Evolutionary conservation across 2,329 filamentous ascomycete species (phyloP).

Genomic region (Nemania serpens): DNA sequence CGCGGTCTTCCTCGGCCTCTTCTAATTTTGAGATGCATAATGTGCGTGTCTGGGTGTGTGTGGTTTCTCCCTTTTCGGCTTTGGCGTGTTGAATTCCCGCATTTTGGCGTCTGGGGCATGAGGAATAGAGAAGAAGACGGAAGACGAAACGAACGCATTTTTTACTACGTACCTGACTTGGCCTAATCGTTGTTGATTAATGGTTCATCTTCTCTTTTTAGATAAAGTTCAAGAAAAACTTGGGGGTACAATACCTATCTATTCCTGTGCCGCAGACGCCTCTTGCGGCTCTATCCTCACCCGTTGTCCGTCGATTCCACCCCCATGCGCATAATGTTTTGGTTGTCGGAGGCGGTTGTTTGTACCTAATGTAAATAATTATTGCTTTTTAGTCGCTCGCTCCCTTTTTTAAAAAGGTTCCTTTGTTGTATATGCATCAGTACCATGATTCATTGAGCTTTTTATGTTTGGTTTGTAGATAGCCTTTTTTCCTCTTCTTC

Average conservation of each 20-base stretch:
- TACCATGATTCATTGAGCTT: neutral
- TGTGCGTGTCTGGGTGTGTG: too few relatives aligned
- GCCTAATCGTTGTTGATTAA: constrained; percentile 14
- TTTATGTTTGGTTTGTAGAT: too few relatives aligned
- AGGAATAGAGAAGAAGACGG: constrained; percentile 22
- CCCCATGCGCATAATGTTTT: constrained; percentile 22
- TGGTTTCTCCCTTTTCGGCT: too few relatives aligned
- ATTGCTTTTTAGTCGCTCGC: constrained; percentile 16
- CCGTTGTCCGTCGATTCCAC: neutral
- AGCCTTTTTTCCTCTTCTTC: too few relatives aligned
- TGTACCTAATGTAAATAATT: constrained; percentile 25
- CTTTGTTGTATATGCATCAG: constrained; percentile 17
- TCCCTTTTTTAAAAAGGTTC: constrained; percentile 9
- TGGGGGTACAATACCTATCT: neutral
- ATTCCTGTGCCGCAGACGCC: constrained; percentile 9
- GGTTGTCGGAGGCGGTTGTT: too few relatives aligned
- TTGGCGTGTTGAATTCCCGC: constrained; percentile 10
- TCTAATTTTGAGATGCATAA: constrained; percentile 25
- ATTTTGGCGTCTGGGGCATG: constrained; percentile 21
- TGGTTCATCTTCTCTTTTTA: constrained; percentile 16
- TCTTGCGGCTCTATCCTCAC: neutral
- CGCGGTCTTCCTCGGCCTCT: constrained; percentile 34
- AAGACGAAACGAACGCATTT: too few relatives aligned
- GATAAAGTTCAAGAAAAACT: constrained; percentile 3
- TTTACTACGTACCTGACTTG: too few relatives aligned